Conservation (phyloP, 306 rosid species). For the Begonia peltatifolia region DNA sequence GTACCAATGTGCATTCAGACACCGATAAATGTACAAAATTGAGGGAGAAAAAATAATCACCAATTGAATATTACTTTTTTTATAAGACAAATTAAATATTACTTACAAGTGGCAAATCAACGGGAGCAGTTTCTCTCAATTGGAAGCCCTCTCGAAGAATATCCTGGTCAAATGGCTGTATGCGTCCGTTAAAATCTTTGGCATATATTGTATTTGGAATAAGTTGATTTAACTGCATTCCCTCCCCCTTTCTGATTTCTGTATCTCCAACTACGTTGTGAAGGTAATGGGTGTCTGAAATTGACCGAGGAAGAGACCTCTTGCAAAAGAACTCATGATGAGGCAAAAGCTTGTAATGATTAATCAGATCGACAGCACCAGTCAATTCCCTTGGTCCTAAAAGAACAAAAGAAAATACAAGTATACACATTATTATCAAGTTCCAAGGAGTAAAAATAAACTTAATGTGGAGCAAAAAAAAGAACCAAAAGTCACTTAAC, state of each 20-base stretch:
- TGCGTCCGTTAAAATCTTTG: slow-evolving; percentile 54
- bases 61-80: slow-evolving; percentile 10
- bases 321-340: slow-evolving; percentile 96
- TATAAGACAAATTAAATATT: too few species aligned
- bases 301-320: slow-evolving; percentile 71
- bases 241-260: slow-evolving; percentile 92
- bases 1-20: not conserved
- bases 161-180: slow-evolving; percentile 76
- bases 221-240: slow-evolving; percentile 96
- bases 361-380: slow-evolving; percentile 83
- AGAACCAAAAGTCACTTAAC: not conserved
- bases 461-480: not conserved
- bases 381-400: slow-evolving; percentile 93
- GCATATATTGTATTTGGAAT: slow-evolving; percentile 50
- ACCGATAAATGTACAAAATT: slow-evolving; percentile 10
- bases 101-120: slow-evolving; percentile 79
- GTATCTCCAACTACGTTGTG: slow-evolving; percentile 88
- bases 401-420: slow-evolving; percentile 13
- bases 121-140: slow-evolving; percentile 61
- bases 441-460: not conserved
- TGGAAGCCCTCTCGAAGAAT: slow-evolving; percentile 78
- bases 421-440: not conserved
- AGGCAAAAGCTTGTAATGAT: slow-evolving; percentile 68
- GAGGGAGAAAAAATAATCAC: not conserved
- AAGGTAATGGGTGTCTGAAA: slow-evolving; percentile 80